Evolutionary conservation across 305 asterid species (phyloP).

Genomic region (Fraxinus platypoda): DNA sequence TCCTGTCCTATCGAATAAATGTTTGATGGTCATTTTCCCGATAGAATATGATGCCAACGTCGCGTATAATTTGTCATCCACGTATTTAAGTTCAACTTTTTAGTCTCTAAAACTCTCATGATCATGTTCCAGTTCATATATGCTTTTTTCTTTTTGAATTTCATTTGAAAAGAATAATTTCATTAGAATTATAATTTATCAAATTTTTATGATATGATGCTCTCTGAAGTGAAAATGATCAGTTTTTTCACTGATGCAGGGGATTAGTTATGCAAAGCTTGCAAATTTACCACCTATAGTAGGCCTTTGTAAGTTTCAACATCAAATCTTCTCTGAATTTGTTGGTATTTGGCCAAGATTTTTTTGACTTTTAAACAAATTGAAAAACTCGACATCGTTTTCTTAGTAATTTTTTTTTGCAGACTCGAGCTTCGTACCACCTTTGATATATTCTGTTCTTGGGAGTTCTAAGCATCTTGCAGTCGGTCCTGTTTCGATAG

Average conservation of each 20-base stretch:
- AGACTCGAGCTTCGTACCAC: slow-evolving; percentile 94
- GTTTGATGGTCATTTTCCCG: not conserved
- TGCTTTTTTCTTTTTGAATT: too few relatives aligned
- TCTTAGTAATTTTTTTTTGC: slow-evolving; percentile 8
- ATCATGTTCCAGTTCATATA: not conserved
- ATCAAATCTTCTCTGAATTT: not conserved
- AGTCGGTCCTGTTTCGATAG: slow-evolving; percentile 86
- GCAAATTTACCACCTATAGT: slow-evolving; percentile 88
- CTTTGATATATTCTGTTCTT: slow-evolving; percentile 72
- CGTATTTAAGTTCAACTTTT: not conserved
- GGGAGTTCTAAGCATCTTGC: slow-evolving; percentile 87
- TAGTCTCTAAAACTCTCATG: not conserved
- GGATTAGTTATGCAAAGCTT: slow-evolving; percentile 87
- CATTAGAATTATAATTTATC: not conserved
- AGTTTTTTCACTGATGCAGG: slow-evolving; percentile 35
- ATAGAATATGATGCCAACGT: not conserved
- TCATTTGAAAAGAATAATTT: too few relatives aligned
- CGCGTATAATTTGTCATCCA: not conserved
- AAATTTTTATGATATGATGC: not conserved
- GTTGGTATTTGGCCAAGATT: not conserved
- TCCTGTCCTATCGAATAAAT: not conserved
- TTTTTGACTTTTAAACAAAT: not conserved
- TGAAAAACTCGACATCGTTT: not conserved
- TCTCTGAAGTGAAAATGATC: not conserved
- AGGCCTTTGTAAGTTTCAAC: slow-evolving; percentile 64